phyloP scores from a whole-genome alignment of 768 basidiomycete genomes.

The Pisolithus tinctorius region DNA sequence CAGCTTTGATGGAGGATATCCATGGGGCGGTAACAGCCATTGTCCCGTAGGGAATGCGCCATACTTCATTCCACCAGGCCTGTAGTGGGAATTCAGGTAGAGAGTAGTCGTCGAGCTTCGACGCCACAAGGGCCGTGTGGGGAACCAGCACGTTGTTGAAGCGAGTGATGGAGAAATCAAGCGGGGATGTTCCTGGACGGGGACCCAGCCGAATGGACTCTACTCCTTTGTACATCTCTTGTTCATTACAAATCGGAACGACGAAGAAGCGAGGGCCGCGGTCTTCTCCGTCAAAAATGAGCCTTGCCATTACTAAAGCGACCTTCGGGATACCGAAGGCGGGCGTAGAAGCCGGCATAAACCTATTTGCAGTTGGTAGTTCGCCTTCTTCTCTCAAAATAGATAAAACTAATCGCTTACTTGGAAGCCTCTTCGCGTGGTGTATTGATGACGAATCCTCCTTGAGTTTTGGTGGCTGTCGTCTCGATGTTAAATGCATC shows the following conservation, averaged over 20 bases:
- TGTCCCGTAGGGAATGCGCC: constrained; percentile 50
- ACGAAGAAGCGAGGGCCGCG: constrained; percentile 48
- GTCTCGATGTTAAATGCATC: constrained; percentile 58
- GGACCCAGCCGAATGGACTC: constrained; percentile 43
- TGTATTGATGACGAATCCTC: constrained; percentile 50
- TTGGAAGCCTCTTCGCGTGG: constrained; percentile 54
- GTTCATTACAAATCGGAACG: constrained; percentile 48
- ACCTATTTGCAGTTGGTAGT: constrained; percentile 28
- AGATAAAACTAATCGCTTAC: constrained; percentile 25
- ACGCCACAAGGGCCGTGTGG: constrained; percentile 40
- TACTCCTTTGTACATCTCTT: constrained; percentile 48
- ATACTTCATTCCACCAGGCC: constrained; percentile 51
- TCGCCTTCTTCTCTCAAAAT: background rate
- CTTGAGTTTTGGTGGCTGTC: constrained; percentile 43
- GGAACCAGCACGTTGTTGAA: constrained; percentile 51
- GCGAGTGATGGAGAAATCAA: constrained; percentile 51
- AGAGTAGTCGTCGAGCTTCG: constrained; percentile 35
- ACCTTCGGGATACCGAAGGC: constrained; percentile 47
- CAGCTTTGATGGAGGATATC: constrained; percentile 45
- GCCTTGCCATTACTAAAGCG: constrained; percentile 49
- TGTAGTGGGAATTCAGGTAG: constrained; percentile 35
- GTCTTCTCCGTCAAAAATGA: constrained; percentile 46
- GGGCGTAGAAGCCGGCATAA: constrained; percentile 55
- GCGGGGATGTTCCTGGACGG: constrained; percentile 45
- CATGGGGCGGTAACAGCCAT: constrained; percentile 43